Conservation (phyloP, 352 stramenopile genomes). For the Pythium brassicae region DNA sequence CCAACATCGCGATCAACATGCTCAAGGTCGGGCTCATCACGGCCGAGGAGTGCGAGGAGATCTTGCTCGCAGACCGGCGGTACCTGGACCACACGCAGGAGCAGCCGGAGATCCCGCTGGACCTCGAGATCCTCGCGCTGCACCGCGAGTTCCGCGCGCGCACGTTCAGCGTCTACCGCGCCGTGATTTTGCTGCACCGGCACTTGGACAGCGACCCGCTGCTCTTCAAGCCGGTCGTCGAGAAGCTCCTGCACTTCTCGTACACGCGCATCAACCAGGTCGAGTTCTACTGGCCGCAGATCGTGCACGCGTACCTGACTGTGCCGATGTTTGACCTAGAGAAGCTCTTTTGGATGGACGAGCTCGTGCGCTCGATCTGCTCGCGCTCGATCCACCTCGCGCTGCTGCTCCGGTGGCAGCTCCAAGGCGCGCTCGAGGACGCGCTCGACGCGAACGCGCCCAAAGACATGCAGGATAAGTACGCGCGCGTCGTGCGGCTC, state of each 20-base stretch:
- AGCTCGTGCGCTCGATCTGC: constrained; percentile 85
- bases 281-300: constrained; percentile 91
- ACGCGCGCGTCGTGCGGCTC: constrained; percentile 71
- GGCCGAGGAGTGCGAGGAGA: constrained; percentile 84
- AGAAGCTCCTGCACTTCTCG: constrained; percentile 80
- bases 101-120: constrained; percentile 79
- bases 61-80: constrained; percentile 73
- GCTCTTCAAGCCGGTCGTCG: constrained; percentile 84
- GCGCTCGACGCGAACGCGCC: constrained; percentile 72
- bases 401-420: constrained; percentile 79
- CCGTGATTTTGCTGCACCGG: constrained; percentile 81
- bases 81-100: constrained; percentile 84
- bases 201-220: constrained; percentile 82
- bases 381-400: constrained; percentile 83
- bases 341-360: constrained; percentile 88
- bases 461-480: constrained; percentile 85
- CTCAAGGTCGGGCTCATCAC: constrained; percentile 81
- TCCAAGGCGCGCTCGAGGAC: constrained; percentile 85
- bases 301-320: constrained; percentile 85
- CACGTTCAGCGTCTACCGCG: constrained; percentile 78
- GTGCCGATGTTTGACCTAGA: constrained; percentile 89
- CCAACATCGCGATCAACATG: constrained; percentile 85
- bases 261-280: constrained; percentile 89
- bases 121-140: constrained; percentile 80
- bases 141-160: constrained; percentile 84